Evolutionary conservation across 1,284 basidiomycete genomes (phyloP), one percentile per base, ranked within the genome.

Genomic region (Fomitopsis pinicola): DNA sequence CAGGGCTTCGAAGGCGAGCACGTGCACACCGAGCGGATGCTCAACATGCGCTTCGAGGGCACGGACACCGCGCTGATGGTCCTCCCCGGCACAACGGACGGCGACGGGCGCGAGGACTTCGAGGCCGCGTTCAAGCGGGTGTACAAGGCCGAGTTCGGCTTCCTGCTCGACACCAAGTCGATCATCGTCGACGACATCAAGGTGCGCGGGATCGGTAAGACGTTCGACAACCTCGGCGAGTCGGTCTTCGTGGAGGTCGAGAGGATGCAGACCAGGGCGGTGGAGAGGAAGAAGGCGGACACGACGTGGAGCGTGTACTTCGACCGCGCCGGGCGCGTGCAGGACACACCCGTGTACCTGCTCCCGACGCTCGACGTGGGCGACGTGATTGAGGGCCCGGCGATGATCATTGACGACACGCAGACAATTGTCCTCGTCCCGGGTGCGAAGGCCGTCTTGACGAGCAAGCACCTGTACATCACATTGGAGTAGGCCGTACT

Each of bases 61-160:
- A 95, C 94, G 0, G 95, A 97, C 76, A 97, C 95, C 0, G 84
- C 93, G 8, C 74, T 98, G 63, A 97, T 97, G 94, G 86, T 95
- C 1, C 76, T 92, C 8, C 86, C 91, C 8, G 76, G 73, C 0
- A 71, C 75, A 9, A 76, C 76, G 54, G 83, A 85, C 64, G 79
- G 81, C 15, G 82, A 83, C 59, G 85, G 84, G 10, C 68, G 78
- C 5, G 87, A 89, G 67, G 91, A 95, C 71, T 95, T 91, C 72
- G 88, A 89, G 68, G 80, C 79, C 0, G 91, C 87, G 5, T 98
- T 98, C 79, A 87, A 84, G 72, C 75, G 82, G 55, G 80, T 83
- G 57, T 94, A 95, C 76, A 89, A 86, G 74, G 75, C 85, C 22
- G 92, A 95, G 74, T 99, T 98, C 71, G 97, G 96, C 1, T 98